These are phyloP conservation scores for Scenedesmus sp. DNA, from an alignment of 163 green algal genomes.

Conservation along the genomic window DNA sequence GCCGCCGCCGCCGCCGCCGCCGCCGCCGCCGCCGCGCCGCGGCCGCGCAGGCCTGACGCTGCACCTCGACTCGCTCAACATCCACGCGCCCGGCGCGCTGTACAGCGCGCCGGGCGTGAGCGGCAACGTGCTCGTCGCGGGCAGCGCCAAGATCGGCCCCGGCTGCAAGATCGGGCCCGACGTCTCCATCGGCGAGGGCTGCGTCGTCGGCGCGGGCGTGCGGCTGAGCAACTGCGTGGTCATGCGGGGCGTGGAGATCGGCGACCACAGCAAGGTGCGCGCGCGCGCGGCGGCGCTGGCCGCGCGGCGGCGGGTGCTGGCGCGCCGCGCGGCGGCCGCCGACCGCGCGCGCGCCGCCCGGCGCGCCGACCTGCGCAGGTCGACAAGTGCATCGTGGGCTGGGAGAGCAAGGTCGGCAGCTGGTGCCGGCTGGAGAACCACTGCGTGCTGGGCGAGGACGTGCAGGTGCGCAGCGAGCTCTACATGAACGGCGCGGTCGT, in stretches of 20 bases:
- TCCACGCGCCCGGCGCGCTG: slow-evolving; percentile 65
- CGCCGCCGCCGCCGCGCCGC: too few species aligned
- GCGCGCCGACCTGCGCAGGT: too few species aligned
- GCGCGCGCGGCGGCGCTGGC: too few species aligned
- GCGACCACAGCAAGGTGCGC: slow-evolving; percentile 82
- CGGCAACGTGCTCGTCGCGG: slow-evolving; percentile 94
- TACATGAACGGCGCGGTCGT: slow-evolving; percentile 90
- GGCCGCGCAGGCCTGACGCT: slow-evolving; percentile 80
- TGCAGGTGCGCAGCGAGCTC: slow-evolving; percentile 80
- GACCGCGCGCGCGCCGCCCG: background rate
- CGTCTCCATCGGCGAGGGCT: slow-evolving; percentile 88
- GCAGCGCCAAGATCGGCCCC: slow-evolving; percentile 71
- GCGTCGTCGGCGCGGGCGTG: slow-evolving; percentile 93
- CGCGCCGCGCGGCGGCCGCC: too few species aligned
- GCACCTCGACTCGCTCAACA: slow-evolving; percentile 87
- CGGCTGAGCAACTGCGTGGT: slow-evolving; percentile 93
- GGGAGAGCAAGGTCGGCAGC: slow-evolving; percentile 74
- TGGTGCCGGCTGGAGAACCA: slow-evolving; percentile 93
- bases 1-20: too few species aligned
- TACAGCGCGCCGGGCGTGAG: slow-evolving; percentile 66
- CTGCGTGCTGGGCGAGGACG: slow-evolving; percentile 96
- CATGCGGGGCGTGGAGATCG: slow-evolving; percentile 88
- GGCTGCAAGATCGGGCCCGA: slow-evolving; percentile 83
- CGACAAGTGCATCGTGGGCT: slow-evolving; percentile 86
- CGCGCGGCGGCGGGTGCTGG: too few species aligned